These are phyloP conservation scores for Aspergillus hiratsukae DNA, from an alignment of 2,329 filamentous ascomycete genomes.

Conservation along the genomic window DNA sequence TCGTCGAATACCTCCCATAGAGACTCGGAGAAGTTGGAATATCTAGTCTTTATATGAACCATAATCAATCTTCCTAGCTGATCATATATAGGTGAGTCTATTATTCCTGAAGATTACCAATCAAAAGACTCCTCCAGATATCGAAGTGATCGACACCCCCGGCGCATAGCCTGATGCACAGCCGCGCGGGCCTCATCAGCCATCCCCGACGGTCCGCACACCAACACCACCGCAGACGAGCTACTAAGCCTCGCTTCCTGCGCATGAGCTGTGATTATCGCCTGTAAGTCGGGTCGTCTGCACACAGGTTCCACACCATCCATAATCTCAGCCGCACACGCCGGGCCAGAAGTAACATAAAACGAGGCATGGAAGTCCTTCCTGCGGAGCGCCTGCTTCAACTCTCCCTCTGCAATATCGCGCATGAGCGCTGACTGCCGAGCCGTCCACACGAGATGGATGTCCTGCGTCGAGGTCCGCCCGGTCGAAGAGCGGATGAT, in stretches of 20 bases:
- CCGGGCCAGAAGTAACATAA: slow-evolving; percentile 27
- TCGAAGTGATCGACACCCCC: slow-evolving; percentile 31
- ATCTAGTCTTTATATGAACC: too few species aligned
- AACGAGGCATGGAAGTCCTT: slow-evolving; percentile 29
- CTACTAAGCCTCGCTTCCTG: slow-evolving; percentile 23
- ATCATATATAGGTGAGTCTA: too few species aligned
- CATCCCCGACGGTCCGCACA: slow-evolving; percentile 45
- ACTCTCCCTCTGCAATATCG: slow-evolving; percentile 23
- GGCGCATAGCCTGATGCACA: slow-evolving; percentile 33
- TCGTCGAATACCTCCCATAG: too few species aligned
- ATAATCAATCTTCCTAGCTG: too few species aligned
- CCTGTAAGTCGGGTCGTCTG: slow-evolving; percentile 38
- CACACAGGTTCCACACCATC: slow-evolving; percentile 3
- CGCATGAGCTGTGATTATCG: slow-evolving; percentile 30
- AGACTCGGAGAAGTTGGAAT: too few species aligned
- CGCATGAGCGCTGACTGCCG: slow-evolving; percentile 28
- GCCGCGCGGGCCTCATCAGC: slow-evolving; percentile 42
- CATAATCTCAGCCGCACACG: too few species aligned
- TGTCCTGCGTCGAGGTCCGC: slow-evolving; percentile 19
- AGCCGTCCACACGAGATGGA: slow-evolving; percentile 34
- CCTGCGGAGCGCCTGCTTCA: slow-evolving; percentile 22
- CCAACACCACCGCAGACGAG: slow-evolving; percentile 35
- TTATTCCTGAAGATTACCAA: slow-evolving; percentile 21
- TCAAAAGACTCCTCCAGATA: slow-evolving; percentile 48
- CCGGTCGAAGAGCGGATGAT: slow-evolving; percentile 14